Evolutionary conservation across 345 rosid species (phyloP), one percentile per base, ranked within the genome.

Genomic region (Litchi chinensis): DNA sequence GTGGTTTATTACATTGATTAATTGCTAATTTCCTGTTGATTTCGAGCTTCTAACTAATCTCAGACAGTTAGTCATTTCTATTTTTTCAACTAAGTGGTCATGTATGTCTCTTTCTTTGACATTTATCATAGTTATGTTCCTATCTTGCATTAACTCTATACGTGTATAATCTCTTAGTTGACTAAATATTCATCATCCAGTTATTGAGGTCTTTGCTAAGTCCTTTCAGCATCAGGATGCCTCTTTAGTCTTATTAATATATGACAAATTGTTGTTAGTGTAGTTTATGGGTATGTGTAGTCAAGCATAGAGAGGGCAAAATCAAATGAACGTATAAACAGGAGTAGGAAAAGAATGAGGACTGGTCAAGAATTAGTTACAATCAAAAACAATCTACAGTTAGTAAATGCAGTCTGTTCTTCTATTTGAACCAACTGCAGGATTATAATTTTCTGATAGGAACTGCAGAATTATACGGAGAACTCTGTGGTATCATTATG

Each of bases 11-110:
- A 39, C 28, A 63, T 74, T 74, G 6, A 43, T 19, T 28, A 57
- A 65, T 60, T 60, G 10, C 65, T 60, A 60, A 60, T 60, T 60
- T 60, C 28, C 28, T n/a, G 65, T 16, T 73, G 60, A 74, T 60
- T 18, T 40, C 22, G 62, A 63, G 69, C 65, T 48, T 21, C 44
- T 10, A 65, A 13, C 78, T 26, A 46, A 74, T 64, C 15, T 26
- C 28, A 41, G 18, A 63, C 59, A 65, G 71, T 26, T 75, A 48
- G 19, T 65, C n/a, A 5, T 24, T 65, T 18, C 10, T 65, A 1
- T 22, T 60, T 60, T 21, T 60, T 60, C 65, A 60, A 60, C 19
- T 19, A 1, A 10, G 63, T 43, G 60, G 63, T 74, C 32, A n/a
- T 46, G 6, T 74, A 62, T 41, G 50, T 72, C 43, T 24, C 60